Percentiles rank a stretch among this genome's conserved stretches.
These are phyloP conservation scores for Claviceps capensis DNA, from an alignment of 2,329 filamentous ascomycete genomes.

Conservation along the genomic window DNA sequence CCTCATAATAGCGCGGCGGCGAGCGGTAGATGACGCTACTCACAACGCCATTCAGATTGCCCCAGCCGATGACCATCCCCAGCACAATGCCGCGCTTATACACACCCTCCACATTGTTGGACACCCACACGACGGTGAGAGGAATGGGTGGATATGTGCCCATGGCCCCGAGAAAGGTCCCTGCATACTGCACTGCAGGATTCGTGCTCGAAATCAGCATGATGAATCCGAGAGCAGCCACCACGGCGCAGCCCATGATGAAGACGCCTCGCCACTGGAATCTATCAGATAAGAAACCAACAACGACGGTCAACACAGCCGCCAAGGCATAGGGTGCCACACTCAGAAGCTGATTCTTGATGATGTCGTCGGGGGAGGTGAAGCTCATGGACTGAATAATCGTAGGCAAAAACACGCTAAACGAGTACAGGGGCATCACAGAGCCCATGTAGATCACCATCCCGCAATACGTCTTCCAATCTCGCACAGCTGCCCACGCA, in stretches of 20 bases:
- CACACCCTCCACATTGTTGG: slow-evolving; percentile 80
- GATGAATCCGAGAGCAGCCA: slow-evolving; percentile 64
- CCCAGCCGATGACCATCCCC: slow-evolving; percentile 84
- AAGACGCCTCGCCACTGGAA: slow-evolving; percentile 61
- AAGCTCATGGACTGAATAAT: slow-evolving; percentile 50
- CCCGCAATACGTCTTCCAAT: slow-evolving; percentile 73
- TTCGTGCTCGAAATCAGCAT: slow-evolving; percentile 58
- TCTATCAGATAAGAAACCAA: slow-evolving; percentile 60
- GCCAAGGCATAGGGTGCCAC: slow-evolving; percentile 28
- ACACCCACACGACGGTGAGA: slow-evolving; percentile 78
- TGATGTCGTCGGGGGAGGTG: slow-evolving; percentile 16
- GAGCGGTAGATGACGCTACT: slow-evolving; percentile 66
- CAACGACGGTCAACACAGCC: slow-evolving; percentile 21
- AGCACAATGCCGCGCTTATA: slow-evolving; percentile 84
- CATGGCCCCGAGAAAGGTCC: slow-evolving; percentile 69
- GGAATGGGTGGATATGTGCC: slow-evolving; percentile 81
- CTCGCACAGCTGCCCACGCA: slow-evolving; percentile 56
- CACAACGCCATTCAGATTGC: slow-evolving; percentile 81
- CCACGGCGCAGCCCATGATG: slow-evolving; percentile 58
- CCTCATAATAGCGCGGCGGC: slow-evolving; percentile 52
- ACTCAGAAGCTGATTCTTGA: slow-evolving; percentile 31
- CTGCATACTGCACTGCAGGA: slow-evolving; percentile 64
- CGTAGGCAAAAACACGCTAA: slow-evolving; percentile 65
- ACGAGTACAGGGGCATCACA: slow-evolving; percentile 59
- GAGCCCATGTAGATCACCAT: slow-evolving; percentile 69